phyloP scores from a whole-genome alignment of 202 grass and related monocot species.

The Digitaria exilis region DNA sequence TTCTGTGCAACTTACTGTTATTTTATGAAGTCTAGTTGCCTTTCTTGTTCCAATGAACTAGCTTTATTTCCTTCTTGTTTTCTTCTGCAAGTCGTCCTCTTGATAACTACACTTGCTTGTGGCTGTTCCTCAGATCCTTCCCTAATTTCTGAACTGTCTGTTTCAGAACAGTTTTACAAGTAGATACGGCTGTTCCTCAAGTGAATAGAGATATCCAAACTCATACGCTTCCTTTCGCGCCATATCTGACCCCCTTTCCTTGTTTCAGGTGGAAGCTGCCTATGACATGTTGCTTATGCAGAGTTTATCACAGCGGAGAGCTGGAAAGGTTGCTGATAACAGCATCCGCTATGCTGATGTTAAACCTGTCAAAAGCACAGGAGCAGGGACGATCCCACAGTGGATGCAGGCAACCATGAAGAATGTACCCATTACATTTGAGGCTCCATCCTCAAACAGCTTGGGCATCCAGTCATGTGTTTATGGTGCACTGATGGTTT shows the following conservation, averaged over 20 bases:
- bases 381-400: slow-evolving; percentile 48
- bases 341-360: slow-evolving; percentile 93
- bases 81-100: slow-evolving; percentile 42
- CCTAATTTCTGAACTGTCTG: slow-evolving; percentile 34
- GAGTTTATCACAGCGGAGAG: slow-evolving; percentile 72
- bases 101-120: slow-evolving; percentile 51
- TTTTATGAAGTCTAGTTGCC: slow-evolving; percentile 3
- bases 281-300: slow-evolving; percentile 96
- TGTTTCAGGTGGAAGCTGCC: slow-evolving; percentile 81
- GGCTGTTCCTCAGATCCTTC: slow-evolving; percentile 33
- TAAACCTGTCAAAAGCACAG: slow-evolving; percentile 65
- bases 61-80: slow-evolving; percentile 27
- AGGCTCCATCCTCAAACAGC: slow-evolving; percentile 59
- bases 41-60: slow-evolving; percentile 48
- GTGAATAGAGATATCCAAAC: background rate
- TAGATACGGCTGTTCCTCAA: slow-evolving; percentile 8
- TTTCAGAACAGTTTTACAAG: slow-evolving; percentile 28
- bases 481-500: slow-evolving; percentile 88
- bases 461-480: slow-evolving; percentile 75
- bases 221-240: background rate
- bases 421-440: slow-evolving; percentile 71
- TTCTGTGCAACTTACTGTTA: slow-evolving; percentile 4
- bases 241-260: slow-evolving; percentile 28
- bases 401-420: slow-evolving; percentile 83
- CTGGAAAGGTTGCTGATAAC: slow-evolving; percentile 86